phyloP scores from a whole-genome alignment of 805 yeast genomes.

The Wickerhamiella occidentalis region DNA sequence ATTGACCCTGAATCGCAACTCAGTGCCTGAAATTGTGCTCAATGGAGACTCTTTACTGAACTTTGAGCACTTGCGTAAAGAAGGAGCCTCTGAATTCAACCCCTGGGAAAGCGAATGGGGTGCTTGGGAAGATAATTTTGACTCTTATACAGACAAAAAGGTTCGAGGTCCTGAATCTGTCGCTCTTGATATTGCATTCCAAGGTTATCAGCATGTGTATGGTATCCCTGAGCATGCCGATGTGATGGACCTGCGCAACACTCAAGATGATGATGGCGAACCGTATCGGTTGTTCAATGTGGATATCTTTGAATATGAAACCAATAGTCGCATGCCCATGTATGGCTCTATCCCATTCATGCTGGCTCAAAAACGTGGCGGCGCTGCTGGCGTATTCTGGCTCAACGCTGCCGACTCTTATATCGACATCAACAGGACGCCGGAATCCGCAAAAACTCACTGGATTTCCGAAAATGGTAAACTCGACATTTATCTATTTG shows the following conservation, averaged over 20 bases:
- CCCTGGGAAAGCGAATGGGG: slow-evolving; percentile 51
- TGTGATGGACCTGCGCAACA: slow-evolving; percentile 58
- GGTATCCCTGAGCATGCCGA: slow-evolving; percentile 99
- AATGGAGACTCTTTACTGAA: slow-evolving; percentile 66
- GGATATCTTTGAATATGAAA: slow-evolving; percentile 88
- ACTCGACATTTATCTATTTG: slow-evolving; percentile 57
- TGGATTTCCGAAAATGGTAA: slow-evolving; percentile 92
- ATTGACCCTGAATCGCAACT: slow-evolving; percentile 37
- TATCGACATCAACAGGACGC: slow-evolving; percentile 47
- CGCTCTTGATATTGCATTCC: slow-evolving; percentile 62
- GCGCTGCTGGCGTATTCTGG: slow-evolving; percentile 78
- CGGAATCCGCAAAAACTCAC: slow-evolving; percentile 42
- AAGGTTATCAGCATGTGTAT: slow-evolving; percentile 50
- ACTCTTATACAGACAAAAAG: slow-evolving; percentile 47
- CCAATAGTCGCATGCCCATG: slow-evolving; percentile 75
- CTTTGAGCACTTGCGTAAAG: slow-evolving; percentile 64
- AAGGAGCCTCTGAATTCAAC: slow-evolving; percentile 31
- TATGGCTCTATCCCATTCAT: slow-evolving; percentile 90
- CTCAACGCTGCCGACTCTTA: slow-evolving; percentile 86
- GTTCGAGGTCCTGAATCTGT: slow-evolving; percentile 73
- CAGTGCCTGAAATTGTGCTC: slow-evolving; percentile 39
- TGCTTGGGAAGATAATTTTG: slow-evolving; percentile 64
- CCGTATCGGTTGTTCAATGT: slow-evolving; percentile 89
- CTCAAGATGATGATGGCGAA: slow-evolving; percentile 29
- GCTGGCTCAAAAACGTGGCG: slow-evolving; percentile 48